Evolutionary conservation across 108 stramenopile genomes (phyloP).

Genomic region (Fistulifera pelliculosa): DNA sequence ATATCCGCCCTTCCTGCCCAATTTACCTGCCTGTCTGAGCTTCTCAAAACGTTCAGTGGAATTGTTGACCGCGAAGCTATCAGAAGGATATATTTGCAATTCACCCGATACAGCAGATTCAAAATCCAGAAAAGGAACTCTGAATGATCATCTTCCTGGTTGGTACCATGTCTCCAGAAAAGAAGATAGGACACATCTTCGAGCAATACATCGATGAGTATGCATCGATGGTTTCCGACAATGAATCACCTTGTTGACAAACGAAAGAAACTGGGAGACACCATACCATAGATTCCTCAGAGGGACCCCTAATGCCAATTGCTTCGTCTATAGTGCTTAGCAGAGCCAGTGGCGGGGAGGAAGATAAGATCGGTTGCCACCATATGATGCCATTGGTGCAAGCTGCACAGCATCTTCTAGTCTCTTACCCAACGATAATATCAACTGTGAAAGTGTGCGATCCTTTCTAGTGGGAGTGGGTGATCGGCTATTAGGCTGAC

Average conservation of each 20-base stretch:
- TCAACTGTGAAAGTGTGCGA: neutral
- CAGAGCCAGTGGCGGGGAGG: constrained; percentile 36
- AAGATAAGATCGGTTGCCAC: constrained; percentile 11
- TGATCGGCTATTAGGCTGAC: constrained; percentile 1
- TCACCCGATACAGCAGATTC: constrained; percentile 1
- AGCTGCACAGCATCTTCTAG: constrained; percentile 1
- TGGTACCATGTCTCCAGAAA: constrained; percentile 15
- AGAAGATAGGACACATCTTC: constrained; percentile 34
- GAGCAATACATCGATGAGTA: constrained; percentile 29
- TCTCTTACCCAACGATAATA: no score
- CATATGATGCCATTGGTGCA: neutral
- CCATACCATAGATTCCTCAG: constrained; percentile 30
- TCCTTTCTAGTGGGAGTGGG: neutral
- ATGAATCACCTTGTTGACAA: neutral
- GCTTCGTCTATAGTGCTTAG: constrained; percentile 25
- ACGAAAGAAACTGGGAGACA: constrained; percentile 36
- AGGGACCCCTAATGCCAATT: constrained; percentile 8
- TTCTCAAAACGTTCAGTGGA: neutral
- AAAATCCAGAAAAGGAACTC: neutral
- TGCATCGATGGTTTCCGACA: constrained; percentile 12
- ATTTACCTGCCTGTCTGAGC: constrained; percentile 20
- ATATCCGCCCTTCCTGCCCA: constrained; percentile 44
- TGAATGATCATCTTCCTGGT: neutral
- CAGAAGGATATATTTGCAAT: neutral
- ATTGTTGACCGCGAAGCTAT: no score